Conservation (phyloP, 768 basidiomycete species). For the Termitomyces sp. region DNA sequence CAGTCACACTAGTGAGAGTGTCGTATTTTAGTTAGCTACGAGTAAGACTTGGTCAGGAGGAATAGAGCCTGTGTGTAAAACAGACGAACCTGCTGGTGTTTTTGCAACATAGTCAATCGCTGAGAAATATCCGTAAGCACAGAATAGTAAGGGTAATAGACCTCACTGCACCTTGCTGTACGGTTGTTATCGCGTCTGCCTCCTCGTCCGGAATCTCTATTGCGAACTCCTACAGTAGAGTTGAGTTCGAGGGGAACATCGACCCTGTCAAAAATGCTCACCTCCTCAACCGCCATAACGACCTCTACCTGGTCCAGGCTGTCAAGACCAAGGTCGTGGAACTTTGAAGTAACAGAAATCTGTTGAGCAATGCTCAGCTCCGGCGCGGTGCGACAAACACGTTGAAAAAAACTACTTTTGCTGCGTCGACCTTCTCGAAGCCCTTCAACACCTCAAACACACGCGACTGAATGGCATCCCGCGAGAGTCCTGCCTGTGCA, state of each 20-base stretch:
- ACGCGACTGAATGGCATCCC: constrained; percentile 64
- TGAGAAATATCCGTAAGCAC: constrained; percentile 25
- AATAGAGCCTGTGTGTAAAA: neutral
- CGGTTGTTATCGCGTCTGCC: constrained; percentile 90
- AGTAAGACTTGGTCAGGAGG: neutral
- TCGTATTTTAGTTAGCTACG: neutral
- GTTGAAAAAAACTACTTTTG: constrained; percentile 45
- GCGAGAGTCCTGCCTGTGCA: constrained; percentile 58
- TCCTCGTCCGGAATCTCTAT: constrained; percentile 98
- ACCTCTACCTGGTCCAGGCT: constrained; percentile 97
- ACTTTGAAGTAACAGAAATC: constrained; percentile 33
- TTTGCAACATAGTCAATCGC: constrained; percentile 95
- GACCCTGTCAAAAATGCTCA: constrained; percentile 17
- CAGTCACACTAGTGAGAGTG: neutral
- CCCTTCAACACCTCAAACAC: constrained; percentile 80
- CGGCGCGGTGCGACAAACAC: neutral
- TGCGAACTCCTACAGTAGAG: constrained; percentile 69
- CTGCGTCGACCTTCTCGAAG: constrained; percentile 81
- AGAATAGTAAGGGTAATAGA: neutral
- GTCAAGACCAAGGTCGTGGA: constrained; percentile 87
- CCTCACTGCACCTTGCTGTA: constrained; percentile 71
- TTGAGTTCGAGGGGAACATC: constrained; percentile 2
- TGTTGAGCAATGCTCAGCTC: constrained; percentile 4
- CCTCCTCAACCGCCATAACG: constrained; percentile 98
- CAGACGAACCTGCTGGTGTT: constrained; percentile 72